These are phyloP conservation scores for Trichoderma citrinoviride DNA, from an alignment of 2,329 filamentous ascomycete genomes.

Conservation along the genomic window DNA sequence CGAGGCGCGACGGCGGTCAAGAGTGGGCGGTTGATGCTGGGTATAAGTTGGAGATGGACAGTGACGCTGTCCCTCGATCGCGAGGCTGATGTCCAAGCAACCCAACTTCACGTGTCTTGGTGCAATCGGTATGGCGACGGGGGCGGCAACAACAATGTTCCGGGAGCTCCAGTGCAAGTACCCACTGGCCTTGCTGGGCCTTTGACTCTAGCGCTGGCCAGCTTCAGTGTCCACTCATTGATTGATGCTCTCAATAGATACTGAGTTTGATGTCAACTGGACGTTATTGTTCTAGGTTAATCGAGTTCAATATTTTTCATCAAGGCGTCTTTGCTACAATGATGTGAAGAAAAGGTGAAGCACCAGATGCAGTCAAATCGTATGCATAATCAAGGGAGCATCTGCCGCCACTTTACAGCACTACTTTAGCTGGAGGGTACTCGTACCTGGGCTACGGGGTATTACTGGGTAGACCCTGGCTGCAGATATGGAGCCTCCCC, in stretches of 20 bases:
- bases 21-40: neutral
- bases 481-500: neutral
- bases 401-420: neutral
- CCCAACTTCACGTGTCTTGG: conserved; percentile 18
- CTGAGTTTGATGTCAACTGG: no score
- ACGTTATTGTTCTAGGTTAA: no score
- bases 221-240: no score
- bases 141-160: conserved; percentile 19
- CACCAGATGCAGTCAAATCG: no score
- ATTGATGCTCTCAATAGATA: no score
- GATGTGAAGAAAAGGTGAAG: no score
- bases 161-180: neutral
- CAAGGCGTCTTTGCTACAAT: no score
- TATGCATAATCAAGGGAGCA: no score
- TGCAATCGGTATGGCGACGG: neutral
- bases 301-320: no score
- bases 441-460: neutral
- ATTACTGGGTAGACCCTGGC: no score
- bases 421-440: neutral
- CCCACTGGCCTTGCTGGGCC: no score
- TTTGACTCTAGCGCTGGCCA: no score
- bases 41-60: neutral
- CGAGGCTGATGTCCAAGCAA: conserved; percentile 19
- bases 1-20: neutral
- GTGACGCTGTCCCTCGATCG: conserved; percentile 1